These are phyloP conservation scores for Lichtheimia ramosa DNA, from an alignment of 371 early-diverging fungal genomes.

Conservation along the genomic window DNA sequence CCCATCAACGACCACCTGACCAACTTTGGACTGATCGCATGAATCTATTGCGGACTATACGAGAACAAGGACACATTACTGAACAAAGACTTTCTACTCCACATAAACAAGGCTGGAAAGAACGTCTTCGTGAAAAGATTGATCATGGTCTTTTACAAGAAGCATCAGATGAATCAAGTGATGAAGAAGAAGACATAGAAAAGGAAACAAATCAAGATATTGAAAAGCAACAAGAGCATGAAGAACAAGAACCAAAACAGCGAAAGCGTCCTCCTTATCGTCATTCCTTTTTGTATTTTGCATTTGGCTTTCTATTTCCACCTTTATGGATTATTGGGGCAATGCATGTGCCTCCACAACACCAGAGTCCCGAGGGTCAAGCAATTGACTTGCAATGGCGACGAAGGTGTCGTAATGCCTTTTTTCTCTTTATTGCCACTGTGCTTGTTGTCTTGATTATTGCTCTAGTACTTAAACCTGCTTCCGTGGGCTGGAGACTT, in stretches of 20 bases:
- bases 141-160: background rate
- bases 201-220: background rate
- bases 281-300: constrained; percentile 30
- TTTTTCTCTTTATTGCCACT: constrained; percentile 11
- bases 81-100: background rate
- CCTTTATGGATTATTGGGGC: constrained; percentile 39
- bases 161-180: background rate
- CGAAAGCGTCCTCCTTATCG: constrained; percentile 8
- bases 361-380: constrained; percentile 7
- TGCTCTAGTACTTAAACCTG: constrained; percentile 19
- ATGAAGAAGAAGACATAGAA: constrained; percentile 3
- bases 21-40: constrained; percentile 5
- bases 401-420: constrained; percentile 20
- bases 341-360: constrained; percentile 14
- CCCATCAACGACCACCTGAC: constrained; percentile 1
- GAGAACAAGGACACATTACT: constrained; percentile 5
- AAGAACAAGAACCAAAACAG: background rate
- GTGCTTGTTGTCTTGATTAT: constrained; percentile 13
- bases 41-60: constrained; percentile 10
- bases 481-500: constrained; percentile 17
- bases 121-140: constrained; percentile 5
- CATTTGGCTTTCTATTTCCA: constrained; percentile 37
- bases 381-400: constrained; percentile 20
- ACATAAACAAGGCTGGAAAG: background rate
- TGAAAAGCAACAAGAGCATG: background rate